Base-by-base conservation (phyloP, 2,329 filamentous ascomycete genomes). In the Penicillium sp. region DNA sequence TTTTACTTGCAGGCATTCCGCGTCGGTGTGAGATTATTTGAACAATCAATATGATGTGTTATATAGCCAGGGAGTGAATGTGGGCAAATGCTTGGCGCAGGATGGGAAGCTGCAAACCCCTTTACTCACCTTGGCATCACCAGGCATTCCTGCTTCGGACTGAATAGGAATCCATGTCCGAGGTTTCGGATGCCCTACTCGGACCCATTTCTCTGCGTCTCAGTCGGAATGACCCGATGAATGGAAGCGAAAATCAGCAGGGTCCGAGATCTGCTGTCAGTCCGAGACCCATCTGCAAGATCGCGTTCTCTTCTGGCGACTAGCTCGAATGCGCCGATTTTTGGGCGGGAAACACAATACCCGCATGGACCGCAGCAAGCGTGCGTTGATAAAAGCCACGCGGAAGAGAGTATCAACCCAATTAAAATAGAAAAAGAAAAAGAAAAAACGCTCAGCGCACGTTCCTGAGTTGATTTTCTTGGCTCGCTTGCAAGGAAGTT, bases 401-500 rank as follows among this genome's bases (percentile, higher is more conserved):
- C 8, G 24, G 5, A 27, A 27, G 34, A 13, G 16, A 36, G 6
- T 14, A 34, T 2, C 8, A n/a, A 36, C 2, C 18, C 18, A 36
- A n/a, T 5, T 6, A 36, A 36, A 36, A 36, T n/a, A 1, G 5
- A n/a, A 36, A 36, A 36, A 36, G 3, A 5, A 6, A 13, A 31
- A 18, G 4, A 9, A 16, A 13, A 50, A 49, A 49, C 36, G 42
- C 13, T 21, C 21, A 18, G 21, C 13, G 47, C 52, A 45, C 42
- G 47, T 54, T 50, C 40, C 46, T 32, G 24, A 9, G 4, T 44
- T 42, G 24, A n/a, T 29, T 44, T 8, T 45, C 47, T 50, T 50
- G 52, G 52, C 46, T 54, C 47, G 42, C 40, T 50, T 54, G 42
- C 8, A 11, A 21, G 38, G 21, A 44, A 16, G 18, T 18, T 44